Conservation (phyloP, 805 yeast species). For the Scheffersomyces stipitis region DNA sequence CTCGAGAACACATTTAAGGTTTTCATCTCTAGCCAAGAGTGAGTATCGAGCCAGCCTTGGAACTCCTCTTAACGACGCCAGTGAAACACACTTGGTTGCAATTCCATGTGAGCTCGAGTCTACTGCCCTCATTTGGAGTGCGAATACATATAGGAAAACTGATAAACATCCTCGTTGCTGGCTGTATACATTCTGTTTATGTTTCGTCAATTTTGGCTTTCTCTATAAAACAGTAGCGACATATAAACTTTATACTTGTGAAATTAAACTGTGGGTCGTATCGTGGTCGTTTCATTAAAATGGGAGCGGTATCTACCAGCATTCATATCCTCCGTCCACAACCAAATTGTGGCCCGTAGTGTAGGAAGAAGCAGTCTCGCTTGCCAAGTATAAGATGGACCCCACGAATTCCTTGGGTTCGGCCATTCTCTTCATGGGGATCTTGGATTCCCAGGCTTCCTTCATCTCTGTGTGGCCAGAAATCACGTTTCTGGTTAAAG, state of each 20-base stretch:
- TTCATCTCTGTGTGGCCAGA: conserved; percentile 61
- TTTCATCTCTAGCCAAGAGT: too few relatives aligned
- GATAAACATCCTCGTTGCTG: too few relatives aligned
- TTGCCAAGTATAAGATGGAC: conserved; percentile 68
- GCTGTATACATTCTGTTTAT: not conserved
- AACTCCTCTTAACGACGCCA: too few relatives aligned
- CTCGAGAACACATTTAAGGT: too few relatives aligned
- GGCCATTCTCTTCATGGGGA: conserved; percentile 82
- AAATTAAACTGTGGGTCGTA: not conserved
- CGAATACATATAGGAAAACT: too few relatives aligned
- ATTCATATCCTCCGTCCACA: conserved; percentile 85
- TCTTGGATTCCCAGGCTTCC: conserved; percentile 67
- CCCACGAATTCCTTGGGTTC: conserved; percentile 84
- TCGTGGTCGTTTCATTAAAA: not conserved
- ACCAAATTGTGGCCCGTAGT: conserved; percentile 83
- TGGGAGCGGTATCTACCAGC: too few relatives aligned
- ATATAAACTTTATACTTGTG: not conserved
- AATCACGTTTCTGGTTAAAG: conserved; percentile 71
- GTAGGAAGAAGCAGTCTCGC: conserved; percentile 68
- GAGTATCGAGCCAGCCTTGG: too few relatives aligned
- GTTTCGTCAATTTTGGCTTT: not conserved
- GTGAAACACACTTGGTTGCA: too few relatives aligned
- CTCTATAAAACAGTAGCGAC: not conserved
- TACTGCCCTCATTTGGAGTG: too few relatives aligned
- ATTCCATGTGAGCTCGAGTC: too few relatives aligned